Evolutionary conservation across 2,329 filamentous ascomycete genomes (phyloP), one percentile per base, ranked within the genome.

Genomic region (Myotisia sp.): DNA sequence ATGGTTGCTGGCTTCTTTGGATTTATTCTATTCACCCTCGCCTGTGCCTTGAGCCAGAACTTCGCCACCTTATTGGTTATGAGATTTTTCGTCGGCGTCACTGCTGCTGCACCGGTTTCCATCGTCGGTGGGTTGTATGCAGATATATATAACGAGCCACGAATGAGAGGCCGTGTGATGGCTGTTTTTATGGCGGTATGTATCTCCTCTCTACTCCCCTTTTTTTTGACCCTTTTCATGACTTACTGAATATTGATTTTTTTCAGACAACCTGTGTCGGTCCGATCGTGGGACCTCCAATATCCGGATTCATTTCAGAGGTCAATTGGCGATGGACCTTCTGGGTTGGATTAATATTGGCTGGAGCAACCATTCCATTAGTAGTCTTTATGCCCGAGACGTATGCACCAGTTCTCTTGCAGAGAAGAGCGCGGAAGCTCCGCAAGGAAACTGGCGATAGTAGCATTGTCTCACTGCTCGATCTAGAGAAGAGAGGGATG

Each of bases 261-360:
- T 16, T 13, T 13, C 27, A 51, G 41, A 54, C 53, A 2, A 63
- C 60, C 3, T 55, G 55, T 0, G 49, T 56, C 8, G 62, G 60
- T 1, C 64, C 64, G 0, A 42, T 58, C 0, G 44, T 63, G n/a
- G 60, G 56, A 0, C 63, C 63, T 0, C 53, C 54, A 5, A 52
- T 67, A 5, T 63, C 62, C 1, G 64, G 64, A 2, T 67, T 62
- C 34, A 50, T 59, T n/a, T 46, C 59, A 2, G 51, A 50, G 8
- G 42, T 58, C 6, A 55, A 47, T 10, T 68, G 64, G 64, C 50
- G 62, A 21, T 66, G 63, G 60, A 54, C 56, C 0, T 68, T 67
- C 37, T 67, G 63, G 76, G 67, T 84, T 21, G 75, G 63, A 8
- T 63, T 82, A 4, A 79, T 85, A 20, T 64, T 80, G 38, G 78